Evolutionary conservation across 2,329 filamentous ascomycete species (phyloP).

Genomic region (Lasiodiplodia sp.): DNA sequence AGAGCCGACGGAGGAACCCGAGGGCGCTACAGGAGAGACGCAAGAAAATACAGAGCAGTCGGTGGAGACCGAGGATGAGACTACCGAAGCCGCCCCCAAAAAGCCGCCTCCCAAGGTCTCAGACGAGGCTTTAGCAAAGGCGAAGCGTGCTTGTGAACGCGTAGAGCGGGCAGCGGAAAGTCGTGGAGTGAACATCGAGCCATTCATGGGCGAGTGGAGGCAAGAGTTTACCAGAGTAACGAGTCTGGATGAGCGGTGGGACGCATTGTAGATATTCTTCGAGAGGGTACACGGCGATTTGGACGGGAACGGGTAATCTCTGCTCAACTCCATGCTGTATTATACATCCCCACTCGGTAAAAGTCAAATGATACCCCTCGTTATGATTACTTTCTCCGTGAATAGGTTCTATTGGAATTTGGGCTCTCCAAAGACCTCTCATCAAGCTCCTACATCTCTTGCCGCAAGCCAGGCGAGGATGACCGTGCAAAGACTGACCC

Average conservation of each 20-base stretch:
- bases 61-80: too few species aligned
- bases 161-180: not conserved
- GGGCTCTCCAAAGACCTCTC: too few species aligned
- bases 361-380: too few species aligned
- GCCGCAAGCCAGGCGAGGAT: too few species aligned
- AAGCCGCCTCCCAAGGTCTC: not conserved
- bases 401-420: too few species aligned
- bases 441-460: too few species aligned
- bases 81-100: not conserved
- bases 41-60: too few species aligned
- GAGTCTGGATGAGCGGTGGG: not conserved
- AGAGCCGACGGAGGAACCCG: not conserved
- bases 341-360: too few species aligned
- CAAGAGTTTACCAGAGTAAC: not conserved
- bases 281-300: not conserved
- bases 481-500: not conserved
- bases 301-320: too few species aligned
- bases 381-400: too few species aligned
- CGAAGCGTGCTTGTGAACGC: not conserved
- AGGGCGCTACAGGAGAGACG: not conserved
- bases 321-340: too few species aligned
- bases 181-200: not conserved
- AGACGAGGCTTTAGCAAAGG: not conserved
- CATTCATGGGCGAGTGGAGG: not conserved
- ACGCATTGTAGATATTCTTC: not conserved